Percentiles rank a stretch among this genome's conserved stretches.
These are phyloP conservation scores for Mycena vulgaris DNA, from an alignment of 768 basidiomycete species.

Conservation along the genomic window DNA sequence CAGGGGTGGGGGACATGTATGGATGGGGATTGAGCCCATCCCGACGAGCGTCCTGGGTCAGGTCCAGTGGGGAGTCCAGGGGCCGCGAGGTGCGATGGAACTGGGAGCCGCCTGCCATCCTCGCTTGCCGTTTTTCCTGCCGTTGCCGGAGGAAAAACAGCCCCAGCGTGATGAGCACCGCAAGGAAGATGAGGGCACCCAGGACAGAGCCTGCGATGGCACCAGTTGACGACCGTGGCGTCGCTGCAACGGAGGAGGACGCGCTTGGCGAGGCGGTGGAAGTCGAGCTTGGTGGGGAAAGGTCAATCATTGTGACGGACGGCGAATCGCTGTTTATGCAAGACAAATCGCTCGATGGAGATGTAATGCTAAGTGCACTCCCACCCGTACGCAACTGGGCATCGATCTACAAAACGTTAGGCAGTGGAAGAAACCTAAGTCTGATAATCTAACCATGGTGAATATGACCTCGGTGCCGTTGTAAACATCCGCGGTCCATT, in stretches of 20 bases:
- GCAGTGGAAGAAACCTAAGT: no score
- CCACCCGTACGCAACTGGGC: slow-evolving; percentile 12
- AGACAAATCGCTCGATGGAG: slow-evolving; percentile 37
- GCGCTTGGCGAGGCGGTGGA: slow-evolving; percentile 35
- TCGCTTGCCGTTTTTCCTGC: slow-evolving; percentile 49
- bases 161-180: slow-evolving; percentile 65
- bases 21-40: not conserved
- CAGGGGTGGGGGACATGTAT: slow-evolving; percentile 26
- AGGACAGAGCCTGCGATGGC: slow-evolving; percentile 69
- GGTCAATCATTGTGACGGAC: slow-evolving; percentile 38
- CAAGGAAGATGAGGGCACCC: slow-evolving; percentile 67
- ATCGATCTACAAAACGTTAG: slow-evolving; percentile 23
- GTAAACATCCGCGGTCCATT: slow-evolving; percentile 72
- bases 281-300: slow-evolving; percentile 29
- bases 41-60: slow-evolving; percentile 52
- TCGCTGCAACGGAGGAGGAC: slow-evolving; percentile 25
- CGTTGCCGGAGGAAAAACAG: slow-evolving; percentile 63
- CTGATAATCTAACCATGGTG: slow-evolving; percentile 63
- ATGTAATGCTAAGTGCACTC: slow-evolving; percentile 6
- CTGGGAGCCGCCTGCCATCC: slow-evolving; percentile 41
- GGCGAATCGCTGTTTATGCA: slow-evolving; percentile 39
- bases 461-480: slow-evolving; percentile 74
- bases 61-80: slow-evolving; percentile 56
- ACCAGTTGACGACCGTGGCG: slow-evolving; percentile 49
- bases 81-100: slow-evolving; percentile 49